Base-by-base conservation (phyloP, 1,284 basidiomycete genomes). In the Irpex rosettiformis region DNA sequence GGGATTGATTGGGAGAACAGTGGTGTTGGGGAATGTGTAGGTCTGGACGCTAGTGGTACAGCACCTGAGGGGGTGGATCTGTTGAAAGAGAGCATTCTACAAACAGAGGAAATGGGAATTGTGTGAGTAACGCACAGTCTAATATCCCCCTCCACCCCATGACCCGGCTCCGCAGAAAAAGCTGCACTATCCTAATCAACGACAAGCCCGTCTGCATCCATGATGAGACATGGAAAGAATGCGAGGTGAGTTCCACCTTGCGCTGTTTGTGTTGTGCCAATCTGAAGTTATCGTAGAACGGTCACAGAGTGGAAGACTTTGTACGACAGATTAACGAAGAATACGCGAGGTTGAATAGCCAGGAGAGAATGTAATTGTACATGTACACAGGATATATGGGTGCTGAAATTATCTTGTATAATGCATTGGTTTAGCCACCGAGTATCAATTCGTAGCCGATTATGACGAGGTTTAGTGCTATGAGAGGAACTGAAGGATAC, bases 161-260 rank as follows among this genome's bases (percentile, higher is more conserved):
- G 29, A 55, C 45, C 4, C 1, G 43, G 13, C 24, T 48, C 58
- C 42, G 52, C 66, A 91, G 86, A 61, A 94, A 86, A 73, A 93
- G 91, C 69, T 96, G 93, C 74, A 94, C 92, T 1, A 79, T 96
- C 45, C 70, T 91, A 53, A 92, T 95, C 67, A 88, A 83, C 64
- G 79, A 78, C 8, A 77, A 76, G 63, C 74, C 82, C 55, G 83
- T 89, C 18, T 95, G 93, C 68, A 77, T 93, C 33, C 90, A 89
- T 67, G 92, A 92, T 62, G 83, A 77, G 22, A 80, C 78, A 54
- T 96, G 93, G 93, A 87, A 88, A 67, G 78, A 87, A 37, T 96
- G 93, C 72, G 88, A 94, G 75, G 93, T 93, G 70, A 72, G 88
- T 74, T 2, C 8, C 24, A 10, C 42, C 33, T 29, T 49, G 13